phyloP scores from a whole-genome alignment of 805 yeast species.

The Barnettozyma salicaria region DNA sequence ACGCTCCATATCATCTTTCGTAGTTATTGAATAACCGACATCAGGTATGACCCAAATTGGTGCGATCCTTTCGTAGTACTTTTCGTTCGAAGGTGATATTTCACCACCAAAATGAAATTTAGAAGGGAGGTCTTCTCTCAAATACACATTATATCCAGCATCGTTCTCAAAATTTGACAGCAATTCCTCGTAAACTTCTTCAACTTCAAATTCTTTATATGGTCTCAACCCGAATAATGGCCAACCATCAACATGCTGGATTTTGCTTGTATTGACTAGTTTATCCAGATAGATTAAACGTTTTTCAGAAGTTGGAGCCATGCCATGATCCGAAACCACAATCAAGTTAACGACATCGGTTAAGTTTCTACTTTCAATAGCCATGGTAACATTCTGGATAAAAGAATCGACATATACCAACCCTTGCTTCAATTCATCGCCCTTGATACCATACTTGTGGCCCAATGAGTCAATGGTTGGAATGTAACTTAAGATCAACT shows the following conservation, averaged over 20 bases:
- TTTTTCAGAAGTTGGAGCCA: conserved; percentile 78
- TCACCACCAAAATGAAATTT: conserved; percentile 30
- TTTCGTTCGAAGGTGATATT: background rate
- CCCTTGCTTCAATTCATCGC: conserved; percentile 48
- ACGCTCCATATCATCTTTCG: conserved; percentile 46
- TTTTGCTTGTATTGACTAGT: conserved; percentile 42
- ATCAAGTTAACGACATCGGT: conserved; percentile 64
- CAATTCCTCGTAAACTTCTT: conserved; percentile 43
- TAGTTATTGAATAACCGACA: conserved; percentile 71
- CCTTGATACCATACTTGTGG: conserved; percentile 63
- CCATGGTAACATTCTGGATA: conserved; percentile 43
- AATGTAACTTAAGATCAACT: conserved; percentile 68
- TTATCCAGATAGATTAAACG: conserved; percentile 72
- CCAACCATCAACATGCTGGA: conserved; percentile 74
- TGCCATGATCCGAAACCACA: conserved; percentile 87
- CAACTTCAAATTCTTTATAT: conserved; percentile 30
- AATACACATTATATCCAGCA: conserved; percentile 41
- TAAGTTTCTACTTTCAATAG: conserved; percentile 49
- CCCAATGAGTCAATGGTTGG: conserved; percentile 81
- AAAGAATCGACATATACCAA: conserved; percentile 61
- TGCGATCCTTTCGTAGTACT: conserved; percentile 59
- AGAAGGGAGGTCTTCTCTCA: conserved; percentile 46
- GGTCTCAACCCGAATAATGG: conserved; percentile 81
- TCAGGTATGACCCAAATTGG: conserved; percentile 84
- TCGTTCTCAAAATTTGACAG: conserved; percentile 26